A percentile compares a stretch with the other conserved stretches of the same genome.
These are phyloP conservation scores for Pseudogymnoascus sp. DNA, from an alignment of 2,329 filamentous ascomycete species.

Conservation along the genomic window DNA sequence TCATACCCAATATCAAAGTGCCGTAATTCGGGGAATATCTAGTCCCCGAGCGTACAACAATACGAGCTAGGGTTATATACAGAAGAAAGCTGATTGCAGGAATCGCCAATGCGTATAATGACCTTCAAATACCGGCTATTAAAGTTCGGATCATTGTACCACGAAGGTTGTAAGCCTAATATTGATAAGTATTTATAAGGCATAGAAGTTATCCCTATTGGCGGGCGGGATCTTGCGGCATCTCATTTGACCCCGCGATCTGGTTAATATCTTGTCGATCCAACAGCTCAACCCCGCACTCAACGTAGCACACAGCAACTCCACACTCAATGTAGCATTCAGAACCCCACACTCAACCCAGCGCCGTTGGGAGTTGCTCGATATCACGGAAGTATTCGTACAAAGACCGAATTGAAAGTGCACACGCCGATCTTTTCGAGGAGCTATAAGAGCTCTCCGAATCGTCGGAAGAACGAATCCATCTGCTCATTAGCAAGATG, in stretches of 20 bases:
- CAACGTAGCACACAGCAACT: neutral
- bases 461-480: neutral
- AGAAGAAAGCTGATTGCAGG: neutral
- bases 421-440: neutral
- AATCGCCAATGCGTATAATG: neutral
- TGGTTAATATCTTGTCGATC: neutral
- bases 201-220: neutral
- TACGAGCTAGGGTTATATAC: neutral
- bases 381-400: neutral
- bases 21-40: neutral
- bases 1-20: neutral
- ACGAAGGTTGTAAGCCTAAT: neutral
- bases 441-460: neutral
- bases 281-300: neutral
- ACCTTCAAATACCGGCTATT: neutral
- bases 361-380: neutral
- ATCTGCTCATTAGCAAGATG: neutral
- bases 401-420: neutral
- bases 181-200: neutral
- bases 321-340: neutral
- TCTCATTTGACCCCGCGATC: neutral
- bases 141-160: slow-evolving; percentile 1
- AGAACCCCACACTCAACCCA: neutral
- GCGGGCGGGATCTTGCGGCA: neutral
- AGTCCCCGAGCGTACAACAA: neutral